Evolutionary conservation across 1,284 basidiomycete species (phyloP).

Genomic region (Trichosporon asahii): DNA sequence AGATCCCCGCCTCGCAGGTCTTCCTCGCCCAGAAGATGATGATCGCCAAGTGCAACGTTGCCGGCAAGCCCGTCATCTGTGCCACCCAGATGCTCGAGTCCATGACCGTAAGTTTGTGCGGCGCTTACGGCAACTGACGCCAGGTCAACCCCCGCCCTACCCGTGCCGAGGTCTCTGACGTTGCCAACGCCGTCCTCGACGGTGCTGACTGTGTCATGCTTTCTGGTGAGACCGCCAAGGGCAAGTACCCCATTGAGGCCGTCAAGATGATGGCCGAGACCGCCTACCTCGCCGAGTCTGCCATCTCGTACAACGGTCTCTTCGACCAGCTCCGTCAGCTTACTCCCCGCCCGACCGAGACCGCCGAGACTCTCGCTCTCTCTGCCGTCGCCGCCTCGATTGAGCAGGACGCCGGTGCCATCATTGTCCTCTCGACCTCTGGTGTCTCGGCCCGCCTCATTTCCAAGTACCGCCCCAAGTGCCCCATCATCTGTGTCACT

Average conservation of each 20-base stretch:
- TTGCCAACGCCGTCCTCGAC: conserved; percentile 95
- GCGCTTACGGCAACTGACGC: too few species aligned
- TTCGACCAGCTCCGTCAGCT: conserved; percentile 81
- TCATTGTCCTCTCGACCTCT: conserved; percentile 87
- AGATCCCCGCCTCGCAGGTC: conserved; percentile 95
- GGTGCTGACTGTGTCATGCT: conserved; percentile 98
- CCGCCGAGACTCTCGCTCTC: conserved; percentile 87
- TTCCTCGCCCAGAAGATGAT: conserved; percentile 99
- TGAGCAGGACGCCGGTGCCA: conserved; percentile 89
- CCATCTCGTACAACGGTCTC: conserved; percentile 87
- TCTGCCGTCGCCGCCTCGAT: conserved; percentile 90
- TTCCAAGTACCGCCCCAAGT: conserved; percentile 91
- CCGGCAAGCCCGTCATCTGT: conserved; percentile 95
- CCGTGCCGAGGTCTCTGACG: conserved; percentile 94
- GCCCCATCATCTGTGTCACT: conserved; percentile 95
- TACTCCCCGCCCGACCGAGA: conserved; percentile 81
- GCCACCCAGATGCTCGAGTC: conserved; percentile 99
- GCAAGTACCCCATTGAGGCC: conserved; percentile 86
- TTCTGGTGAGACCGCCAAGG: conserved; percentile 96
- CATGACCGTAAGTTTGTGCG: conserved; percentile 82
- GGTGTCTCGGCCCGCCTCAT: conserved; percentile 94
- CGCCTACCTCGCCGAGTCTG: conserved; percentile 86
- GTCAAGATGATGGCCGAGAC: conserved; percentile 99
- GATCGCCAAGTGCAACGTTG: conserved; percentile 97
- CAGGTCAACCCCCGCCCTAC: conserved; percentile 95